Base-by-base conservation (phyloP, 768 basidiomycete genomes). In the Amanita subjunquillea region DNA sequence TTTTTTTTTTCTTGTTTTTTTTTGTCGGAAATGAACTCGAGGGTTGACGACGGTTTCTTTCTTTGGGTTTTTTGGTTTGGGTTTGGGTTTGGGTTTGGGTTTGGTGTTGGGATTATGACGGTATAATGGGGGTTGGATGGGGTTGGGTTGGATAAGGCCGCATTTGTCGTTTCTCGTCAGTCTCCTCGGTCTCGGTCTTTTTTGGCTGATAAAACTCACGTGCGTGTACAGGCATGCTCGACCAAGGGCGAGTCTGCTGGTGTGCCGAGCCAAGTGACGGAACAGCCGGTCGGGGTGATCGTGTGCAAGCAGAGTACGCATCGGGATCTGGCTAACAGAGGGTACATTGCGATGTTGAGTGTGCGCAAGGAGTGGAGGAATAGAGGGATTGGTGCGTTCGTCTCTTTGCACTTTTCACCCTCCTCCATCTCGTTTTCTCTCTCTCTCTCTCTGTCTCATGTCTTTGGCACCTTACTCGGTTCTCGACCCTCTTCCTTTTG, bases 281-380 rank as follows among this genome's bases (percentile, higher is more conserved):
- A 34, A 2, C 34, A 69, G 25, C 89, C 93, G 15, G 79, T 98
- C 56, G 96, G 91, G 27, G 90, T 91, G 13, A 91, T 99, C 55
- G 87, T 99, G 20, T 96, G 92, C 79, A 99, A 98, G 74, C 95
- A 96, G 69, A 92, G 92, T 60, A 75, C 79, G 65, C 96, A 98
- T 69, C 74, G 74, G 51, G 78, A 85, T 56, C 69, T 72, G 37
- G 72, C 80, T 8, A 90, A 92, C 64, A 70, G 96, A 63, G 96
- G 96, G 12, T 99, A 99, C 65, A 95, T 99, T 54, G 96, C 94
- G 36, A 98, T 98, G 96, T 79, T 98, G 51, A 91, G 90, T 62
- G 92, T 97, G 27, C 77, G 79, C 66, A 84, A 83, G 66, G 68
- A 73, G 37, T 96, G 83, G 79, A 76, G 95, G 36, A 87, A 95